phyloP scores from a whole-genome alignment of 2,329 filamentous ascomycete species.

The Beauveria medogensis region DNA sequence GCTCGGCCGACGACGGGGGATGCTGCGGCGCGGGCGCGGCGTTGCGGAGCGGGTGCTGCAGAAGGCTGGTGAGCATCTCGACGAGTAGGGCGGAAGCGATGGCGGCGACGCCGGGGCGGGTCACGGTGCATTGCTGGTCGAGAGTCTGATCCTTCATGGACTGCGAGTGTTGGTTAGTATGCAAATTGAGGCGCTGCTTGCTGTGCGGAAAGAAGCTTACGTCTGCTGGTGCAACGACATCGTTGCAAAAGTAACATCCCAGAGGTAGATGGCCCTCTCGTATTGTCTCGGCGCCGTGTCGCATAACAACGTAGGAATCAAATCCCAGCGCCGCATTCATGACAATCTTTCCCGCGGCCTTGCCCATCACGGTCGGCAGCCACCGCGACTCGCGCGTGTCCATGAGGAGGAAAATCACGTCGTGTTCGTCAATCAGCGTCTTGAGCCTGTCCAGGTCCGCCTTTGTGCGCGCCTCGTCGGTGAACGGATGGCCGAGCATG shows the following conservation, averaged over 20 bases:
- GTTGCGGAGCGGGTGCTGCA: slow-evolving; percentile 75
- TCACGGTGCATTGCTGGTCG: slow-evolving; percentile 97
- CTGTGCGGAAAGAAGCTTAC: slow-evolving; percentile 48
- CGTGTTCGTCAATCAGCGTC: slow-evolving; percentile 71
- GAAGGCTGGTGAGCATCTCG: slow-evolving; percentile 76
- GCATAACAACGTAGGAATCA: slow-evolving; percentile 95
- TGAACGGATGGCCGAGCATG: slow-evolving; percentile 88
- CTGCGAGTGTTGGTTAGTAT: slow-evolving; percentile 33
- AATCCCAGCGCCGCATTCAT: slow-evolving; percentile 96
- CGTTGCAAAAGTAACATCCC: slow-evolving; percentile 97
- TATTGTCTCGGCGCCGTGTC: slow-evolving; percentile 65
- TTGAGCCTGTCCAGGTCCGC: slow-evolving; percentile 69
- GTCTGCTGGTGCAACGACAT: slow-evolving; percentile 89
- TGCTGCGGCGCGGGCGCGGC: slow-evolving; percentile 49
- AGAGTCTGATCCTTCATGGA: slow-evolving; percentile 91
- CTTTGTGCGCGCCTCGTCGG: slow-evolving; percentile 60
- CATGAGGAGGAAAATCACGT: slow-evolving; percentile 94
- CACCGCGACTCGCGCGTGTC: slow-evolving; percentile 90
- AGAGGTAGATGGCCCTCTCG: slow-evolving; percentile 56
- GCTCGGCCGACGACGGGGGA: slow-evolving; percentile 31
- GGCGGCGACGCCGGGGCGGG: slow-evolving; percentile 81
- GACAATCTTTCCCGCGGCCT: slow-evolving; percentile 85
- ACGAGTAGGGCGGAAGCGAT: slow-evolving; percentile 88
- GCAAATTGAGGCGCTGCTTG: background rate
- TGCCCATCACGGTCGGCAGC: slow-evolving; percentile 94